phyloP scores from a whole-genome alignment of 1,139 yeast species.

The Pichia terricola region DNA sequence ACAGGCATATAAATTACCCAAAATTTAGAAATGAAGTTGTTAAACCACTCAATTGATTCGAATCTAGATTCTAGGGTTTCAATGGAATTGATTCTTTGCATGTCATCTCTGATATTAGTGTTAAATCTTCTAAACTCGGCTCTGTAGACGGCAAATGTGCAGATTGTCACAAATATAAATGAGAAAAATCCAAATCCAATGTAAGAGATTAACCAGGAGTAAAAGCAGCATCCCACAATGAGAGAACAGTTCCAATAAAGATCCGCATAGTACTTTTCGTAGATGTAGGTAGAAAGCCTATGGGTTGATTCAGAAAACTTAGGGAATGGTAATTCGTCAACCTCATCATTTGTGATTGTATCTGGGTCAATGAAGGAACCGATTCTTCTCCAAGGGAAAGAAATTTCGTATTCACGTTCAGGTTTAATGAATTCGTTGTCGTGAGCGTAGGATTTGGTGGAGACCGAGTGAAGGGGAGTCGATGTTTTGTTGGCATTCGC shows the following conservation, averaged over 20 bases:
- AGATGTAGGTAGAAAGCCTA: constrained; percentile 45
- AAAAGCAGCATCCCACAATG: constrained; percentile 61
- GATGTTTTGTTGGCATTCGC: too few relatives aligned
- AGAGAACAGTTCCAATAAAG: constrained; percentile 61
- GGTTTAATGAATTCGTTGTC: constrained; percentile 10
- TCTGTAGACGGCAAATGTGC: constrained; percentile 57
- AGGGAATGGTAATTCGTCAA: constrained; percentile 12
- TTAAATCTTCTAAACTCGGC: constrained; percentile 66
- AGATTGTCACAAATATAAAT: constrained; percentile 46
- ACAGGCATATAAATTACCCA: constrained; percentile 89
- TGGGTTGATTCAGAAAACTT: constrained; percentile 10
- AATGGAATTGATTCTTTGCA: constrained; percentile 49
- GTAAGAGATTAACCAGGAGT: constrained; percentile 54
- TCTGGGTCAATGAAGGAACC: constrained; percentile 30
- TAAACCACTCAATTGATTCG: constrained; percentile 77
- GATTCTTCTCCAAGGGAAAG: constrained; percentile 34
- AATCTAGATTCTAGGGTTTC: constrained; percentile 51
- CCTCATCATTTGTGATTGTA: constrained; percentile 12
- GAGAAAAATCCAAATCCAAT: constrained; percentile 49
- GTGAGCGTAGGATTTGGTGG: constrained; percentile 5
- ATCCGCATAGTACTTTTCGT: constrained; percentile 62
- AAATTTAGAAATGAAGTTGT: constrained; percentile 63
- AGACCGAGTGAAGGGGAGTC: background rate
- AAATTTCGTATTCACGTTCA: constrained; percentile 6
- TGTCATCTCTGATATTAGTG: constrained; percentile 63